Conservation (phyloP, 345 rosid species). For the Melaleuca alternifolia region DNA sequence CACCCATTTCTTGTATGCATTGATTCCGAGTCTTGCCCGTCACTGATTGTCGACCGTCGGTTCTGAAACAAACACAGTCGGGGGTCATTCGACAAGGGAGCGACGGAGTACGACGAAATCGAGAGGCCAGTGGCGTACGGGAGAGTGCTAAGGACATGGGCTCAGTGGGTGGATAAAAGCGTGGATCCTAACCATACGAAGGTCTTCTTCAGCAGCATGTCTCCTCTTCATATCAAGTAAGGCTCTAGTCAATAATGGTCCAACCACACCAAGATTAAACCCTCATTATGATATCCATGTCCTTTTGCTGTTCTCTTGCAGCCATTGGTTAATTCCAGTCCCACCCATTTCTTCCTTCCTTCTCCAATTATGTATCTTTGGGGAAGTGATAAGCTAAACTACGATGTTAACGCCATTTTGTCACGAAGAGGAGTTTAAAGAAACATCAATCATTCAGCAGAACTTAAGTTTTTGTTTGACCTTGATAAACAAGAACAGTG, state of each 20-base stretch:
- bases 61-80: conserved; percentile 20
- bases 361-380: not conserved
- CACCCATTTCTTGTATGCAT: not conserved
- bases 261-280: not conserved
- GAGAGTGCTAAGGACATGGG: conserved; percentile 58
- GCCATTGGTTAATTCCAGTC: not conserved
- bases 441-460: not conserved
- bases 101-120: conserved; percentile 65
- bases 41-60: not conserved
- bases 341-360: not conserved
- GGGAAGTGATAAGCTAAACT: not conserved
- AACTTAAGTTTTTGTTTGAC: not conserved
- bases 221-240: conserved; percentile 86
- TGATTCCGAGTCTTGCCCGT: not conserved
- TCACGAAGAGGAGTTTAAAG: not conserved
- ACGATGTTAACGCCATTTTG: not conserved
- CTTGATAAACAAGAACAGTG: not conserved
- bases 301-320: not conserved
- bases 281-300: not conserved
- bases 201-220: conserved; percentile 90
- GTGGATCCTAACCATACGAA: conserved; percentile 62
- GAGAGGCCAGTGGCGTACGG: conserved; percentile 59
- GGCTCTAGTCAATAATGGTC: not conserved
- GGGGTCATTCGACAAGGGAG: conserved; percentile 75
- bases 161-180: conserved; percentile 66